phyloP scores from a whole-genome alignment of 306 rosid genomes.

The Leucaena leucocephala region DNA sequence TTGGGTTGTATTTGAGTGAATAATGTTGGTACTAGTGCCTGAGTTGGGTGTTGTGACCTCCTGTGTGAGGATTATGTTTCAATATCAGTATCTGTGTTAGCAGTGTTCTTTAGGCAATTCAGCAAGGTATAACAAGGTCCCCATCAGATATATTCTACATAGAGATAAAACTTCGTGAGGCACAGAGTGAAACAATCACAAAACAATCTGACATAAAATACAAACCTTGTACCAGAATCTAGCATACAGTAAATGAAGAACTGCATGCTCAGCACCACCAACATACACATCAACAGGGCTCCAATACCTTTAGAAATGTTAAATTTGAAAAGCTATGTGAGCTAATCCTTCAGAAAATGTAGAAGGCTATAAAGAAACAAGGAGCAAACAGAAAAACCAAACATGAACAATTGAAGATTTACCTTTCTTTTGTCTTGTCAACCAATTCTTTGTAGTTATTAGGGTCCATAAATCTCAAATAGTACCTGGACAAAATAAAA shows the following conservation, averaged over 20 bases:
- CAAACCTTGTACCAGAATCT: conserved; percentile 99
- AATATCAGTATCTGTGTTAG: neutral
- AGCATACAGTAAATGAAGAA: conserved; percentile 95
- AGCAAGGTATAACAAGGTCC: neutral
- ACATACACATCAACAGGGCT: conserved; percentile 95
- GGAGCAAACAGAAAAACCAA: conserved; percentile 24
- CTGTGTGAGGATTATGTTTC: neutral
- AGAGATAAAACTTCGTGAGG: conserved; percentile 7
- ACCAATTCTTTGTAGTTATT: conserved; percentile 78
- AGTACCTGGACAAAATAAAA: conserved; percentile 68
- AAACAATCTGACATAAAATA: conserved; percentile 32
- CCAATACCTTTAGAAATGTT: conserved; percentile 74
- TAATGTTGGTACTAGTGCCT: neutral
- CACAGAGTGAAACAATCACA: conserved; percentile 28
- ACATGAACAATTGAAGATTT: conserved; percentile 27
- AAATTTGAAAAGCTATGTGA: conserved; percentile 34
- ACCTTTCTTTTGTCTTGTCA: conserved; percentile 77
- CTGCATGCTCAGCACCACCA: conserved; percentile 99
- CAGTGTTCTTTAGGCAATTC: neutral
- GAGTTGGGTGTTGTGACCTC: neutral
- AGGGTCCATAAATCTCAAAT: conserved; percentile 97
- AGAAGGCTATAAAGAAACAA: conserved; percentile 4
- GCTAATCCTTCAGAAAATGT: conserved; percentile 18
- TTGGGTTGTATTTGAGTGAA: neutral
- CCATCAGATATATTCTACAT: conserved; percentile 7